A percentile compares a stretch with the other conserved stretches of the same genome.
These are phyloP conservation scores for Saturnispora bothae DNA, from an alignment of 805 yeast species.

Conservation along the genomic window DNA sequence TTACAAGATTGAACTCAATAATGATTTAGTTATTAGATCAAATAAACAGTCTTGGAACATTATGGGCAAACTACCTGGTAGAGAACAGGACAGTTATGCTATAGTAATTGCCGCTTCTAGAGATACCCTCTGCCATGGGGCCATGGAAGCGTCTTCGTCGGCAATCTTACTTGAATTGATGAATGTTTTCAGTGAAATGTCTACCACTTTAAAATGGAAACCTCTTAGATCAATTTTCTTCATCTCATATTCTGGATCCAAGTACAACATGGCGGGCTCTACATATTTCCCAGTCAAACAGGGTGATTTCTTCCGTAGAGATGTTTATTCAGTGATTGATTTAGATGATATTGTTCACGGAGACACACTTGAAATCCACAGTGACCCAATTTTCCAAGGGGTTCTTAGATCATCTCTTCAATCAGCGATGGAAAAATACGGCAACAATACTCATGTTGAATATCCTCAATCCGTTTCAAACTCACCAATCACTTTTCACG, in stretches of 20 bases:
- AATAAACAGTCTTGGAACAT: slow-evolving; percentile 71
- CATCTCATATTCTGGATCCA: slow-evolving; percentile 73
- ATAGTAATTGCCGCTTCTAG: slow-evolving; percentile 75
- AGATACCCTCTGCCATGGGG: slow-evolving; percentile 63
- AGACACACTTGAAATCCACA: slow-evolving; percentile 36
- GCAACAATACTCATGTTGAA: slow-evolving; percentile 39
- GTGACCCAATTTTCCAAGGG: slow-evolving; percentile 51
- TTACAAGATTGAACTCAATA: slow-evolving; percentile 19
- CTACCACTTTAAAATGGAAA: slow-evolving; percentile 59
- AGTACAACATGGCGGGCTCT: slow-evolving; percentile 77
- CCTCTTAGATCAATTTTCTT: slow-evolving; percentile 79
- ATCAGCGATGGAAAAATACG: slow-evolving; percentile 19
- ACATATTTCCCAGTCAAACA: slow-evolving; percentile 61
- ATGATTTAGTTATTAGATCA: slow-evolving; percentile 36
- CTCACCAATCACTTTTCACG: background rate
- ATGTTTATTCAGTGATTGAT: slow-evolving; percentile 65
- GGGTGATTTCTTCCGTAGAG: slow-evolving; percentile 41
- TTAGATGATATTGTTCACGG: slow-evolving; percentile 54
- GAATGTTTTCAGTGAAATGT: slow-evolving; percentile 54
- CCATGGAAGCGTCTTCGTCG: slow-evolving; percentile 67
- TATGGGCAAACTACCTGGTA: slow-evolving; percentile 65
- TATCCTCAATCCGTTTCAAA: slow-evolving; percentile 21
- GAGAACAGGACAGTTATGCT: slow-evolving; percentile 67
- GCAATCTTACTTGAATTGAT: slow-evolving; percentile 62
- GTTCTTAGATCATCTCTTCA: slow-evolving; percentile 35